Base-by-base conservation (phyloP, 2,329 filamentous ascomycete species). In the Diplodia mutila region DNA sequence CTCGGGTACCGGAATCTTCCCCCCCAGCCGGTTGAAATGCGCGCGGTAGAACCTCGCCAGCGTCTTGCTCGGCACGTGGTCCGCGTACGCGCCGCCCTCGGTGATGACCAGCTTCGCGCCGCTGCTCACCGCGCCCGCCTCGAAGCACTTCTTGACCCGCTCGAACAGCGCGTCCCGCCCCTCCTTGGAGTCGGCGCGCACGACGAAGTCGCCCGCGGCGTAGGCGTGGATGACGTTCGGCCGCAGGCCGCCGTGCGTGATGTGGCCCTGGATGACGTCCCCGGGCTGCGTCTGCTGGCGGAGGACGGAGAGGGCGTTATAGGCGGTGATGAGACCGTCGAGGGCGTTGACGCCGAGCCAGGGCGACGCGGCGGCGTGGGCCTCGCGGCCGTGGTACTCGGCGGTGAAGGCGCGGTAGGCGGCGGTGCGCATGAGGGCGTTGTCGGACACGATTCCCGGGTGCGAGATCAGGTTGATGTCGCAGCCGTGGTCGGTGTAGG, bases 21-120 rank as follows among this genome's bases (percentile, higher is more conserved):
- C 76, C 12, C 74, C 76, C 59, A 79, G 69, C 61, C 68, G 25
- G 69, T 76, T 73, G 75, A 80, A 75, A 59, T 74, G 66, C 29
- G 69, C 18, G 4, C 57, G 23, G 49, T 67, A 67, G 16, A 1
- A 9, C 11, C 32, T 1, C 37, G 73, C 86, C 16, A 88, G 76
- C 16, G 82, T 76, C 7, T 78, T 76, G 70, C 87, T 87, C 0
- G 85, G 85, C 4, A 87, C 81, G 70, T 87, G 84, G 72, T 88
- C 83, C 16, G 82, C 80, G 71, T 88, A 88, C 0, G 79, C 78
- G 63, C 79, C 77, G 4, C 76, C 75, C 1, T 74, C 73, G 4
- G 80, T 83, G 29, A 85, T 75, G 66, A 82, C 77, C 0, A 86
- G 73, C 7, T 70, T 79, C 0, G 85, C 85, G 0, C 85, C 86